Evolutionary conservation across 1,284 basidiomycete genomes (phyloP), one percentile per base, ranked within the genome.

Genomic region (Apiotrichum porosum): DNA sequence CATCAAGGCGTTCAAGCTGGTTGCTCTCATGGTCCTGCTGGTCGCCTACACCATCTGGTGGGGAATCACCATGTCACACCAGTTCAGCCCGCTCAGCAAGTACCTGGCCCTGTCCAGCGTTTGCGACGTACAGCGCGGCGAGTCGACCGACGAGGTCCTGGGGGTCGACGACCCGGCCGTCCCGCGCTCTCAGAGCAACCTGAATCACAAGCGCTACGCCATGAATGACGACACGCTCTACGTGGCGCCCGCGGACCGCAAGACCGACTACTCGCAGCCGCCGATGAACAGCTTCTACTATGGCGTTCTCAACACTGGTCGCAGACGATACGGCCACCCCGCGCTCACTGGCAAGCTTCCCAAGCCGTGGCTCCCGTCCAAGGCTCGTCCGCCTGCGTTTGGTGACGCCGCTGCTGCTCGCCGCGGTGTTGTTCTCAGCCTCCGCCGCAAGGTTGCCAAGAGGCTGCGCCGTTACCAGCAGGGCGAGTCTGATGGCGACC

Each of bases 191-290:
- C 88, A 93, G 67, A 91, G 88, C 56, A 85, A 91, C 65, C 70
- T 93, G 54, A 91, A 85, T 62, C 80, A 85, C 48, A 79, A 85
- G 49, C 77, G 90, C 52, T 94, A 94, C 65, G 86, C 86, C 1
- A 83, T 90, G 63, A 91, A 93, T 65, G 92, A 95, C 63, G 93
- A 95, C 58, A 93, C 88, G 2, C 71, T 97, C 24, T 97, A 97
- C 65, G 88, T 95, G 32, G 93, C 89, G 4, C 88, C 88, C 0
- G 86, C 89, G 62, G 89, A 93, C 64, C 83, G 86, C 51, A 78
- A 85, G 28, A 95, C 91, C 13, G 89, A 95, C 74, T 95, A 92
- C 69, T 90, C 87, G 0, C 92, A 95, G 71, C 91, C 91, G 0
- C 91, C 92, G 0, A 91, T 95, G 88, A 84, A 86, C 12, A 88